Base-by-base conservation (phyloP, 1,284 basidiomycete genomes). In the Cutaneotrichosporon cutaneum region DNA sequence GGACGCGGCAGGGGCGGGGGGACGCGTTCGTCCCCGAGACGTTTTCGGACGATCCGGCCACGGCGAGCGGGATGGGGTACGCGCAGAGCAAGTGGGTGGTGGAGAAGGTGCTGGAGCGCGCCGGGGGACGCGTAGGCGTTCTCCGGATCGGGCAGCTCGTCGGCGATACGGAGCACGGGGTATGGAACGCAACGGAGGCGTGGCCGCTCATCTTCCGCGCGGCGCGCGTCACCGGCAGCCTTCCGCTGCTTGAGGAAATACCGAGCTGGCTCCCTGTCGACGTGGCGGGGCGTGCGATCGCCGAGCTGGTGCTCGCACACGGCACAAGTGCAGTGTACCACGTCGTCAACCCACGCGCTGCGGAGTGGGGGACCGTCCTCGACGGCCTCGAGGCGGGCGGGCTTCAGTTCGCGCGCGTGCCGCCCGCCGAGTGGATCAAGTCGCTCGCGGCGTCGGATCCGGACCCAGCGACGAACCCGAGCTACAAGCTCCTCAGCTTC, bases 371-470 rank as follows among this genome's bases (percentile, higher is more conserved):
- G 26, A 81, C 79, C 11, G 89, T 95, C 76, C 83, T 84, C 61
- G 80, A 84, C 21, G 85, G 90, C 63, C 83, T 92, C 45, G 73
- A 78, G 14, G 75, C 84, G 18, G 81, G 82, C 56, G 89, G 88
- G 9, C 87, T 93, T 71, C 85, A 75, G 24, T 85, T 94, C 67
- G 87, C 91, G 69, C 83, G 88, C 44, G 87, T 91, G 32, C 83
- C 88, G 82, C 60, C 86, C 85, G 52, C 79, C 75, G 62, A 82
- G 80, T 72, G 88, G 85, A 71, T 86, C n/a, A 72, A 79, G 24
- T 67, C 70, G 0, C 70, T 87, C 24, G 76, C 77, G 0, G 72
- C 74, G 56, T 82, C 80, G 16, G 77, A 83, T 33, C 70, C 75
- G 0, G 81, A 85, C 33, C 78, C 81, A 21, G 73, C 56, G 0